phyloP scores from a whole-genome alignment of 2,329 filamentous ascomycete species.

The Xylariaceae sp. region DNA sequence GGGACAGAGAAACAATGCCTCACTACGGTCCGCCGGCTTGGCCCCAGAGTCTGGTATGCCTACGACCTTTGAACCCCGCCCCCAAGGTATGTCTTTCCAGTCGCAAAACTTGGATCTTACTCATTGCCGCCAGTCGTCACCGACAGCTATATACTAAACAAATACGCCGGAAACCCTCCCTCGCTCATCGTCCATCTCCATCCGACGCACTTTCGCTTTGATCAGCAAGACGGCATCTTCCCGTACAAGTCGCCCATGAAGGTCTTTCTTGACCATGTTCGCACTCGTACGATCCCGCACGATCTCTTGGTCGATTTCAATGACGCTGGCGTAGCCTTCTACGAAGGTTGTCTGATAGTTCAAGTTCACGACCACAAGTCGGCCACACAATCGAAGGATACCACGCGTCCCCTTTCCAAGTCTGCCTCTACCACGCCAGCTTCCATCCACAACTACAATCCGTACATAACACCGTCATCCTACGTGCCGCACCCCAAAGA shows the following conservation, averaged over 20 bases:
- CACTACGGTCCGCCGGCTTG: slow-evolving; percentile 41
- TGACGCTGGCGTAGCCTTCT: slow-evolving; percentile 67
- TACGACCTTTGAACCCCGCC: slow-evolving; percentile 37
- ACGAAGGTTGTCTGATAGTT: slow-evolving; percentile 92
- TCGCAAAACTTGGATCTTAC: too few species aligned
- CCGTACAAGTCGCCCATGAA: slow-evolving; percentile 89
- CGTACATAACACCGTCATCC: slow-evolving; percentile 82
- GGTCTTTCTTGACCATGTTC: slow-evolving; percentile 69
- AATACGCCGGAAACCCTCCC: slow-evolving; percentile 66
- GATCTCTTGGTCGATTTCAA: slow-evolving; percentile 77
- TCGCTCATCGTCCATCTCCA: slow-evolving; percentile 85
- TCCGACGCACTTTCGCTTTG: slow-evolving; percentile 80
- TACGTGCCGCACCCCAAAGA: slow-evolving; percentile 67
- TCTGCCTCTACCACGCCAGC: slow-evolving; percentile 60
- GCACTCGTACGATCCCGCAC: slow-evolving; percentile 72
- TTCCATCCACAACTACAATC: slow-evolving; percentile 89
- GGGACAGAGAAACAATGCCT: slow-evolving; percentile 43
- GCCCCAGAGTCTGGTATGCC: slow-evolving; percentile 33
- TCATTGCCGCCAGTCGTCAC: slow-evolving; percentile 70
- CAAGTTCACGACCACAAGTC: slow-evolving; percentile 85
- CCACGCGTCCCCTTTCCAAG: slow-evolving; percentile 43
- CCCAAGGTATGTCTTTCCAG: slow-evolving; percentile 41
- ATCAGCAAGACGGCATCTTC: slow-evolving; percentile 88
- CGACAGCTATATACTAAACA: slow-evolving; percentile 72
- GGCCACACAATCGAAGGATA: slow-evolving; percentile 51